Base-by-base conservation (phyloP, 2,329 filamentous ascomycete genomes). In the Pestalotiopsis sp. region DNA sequence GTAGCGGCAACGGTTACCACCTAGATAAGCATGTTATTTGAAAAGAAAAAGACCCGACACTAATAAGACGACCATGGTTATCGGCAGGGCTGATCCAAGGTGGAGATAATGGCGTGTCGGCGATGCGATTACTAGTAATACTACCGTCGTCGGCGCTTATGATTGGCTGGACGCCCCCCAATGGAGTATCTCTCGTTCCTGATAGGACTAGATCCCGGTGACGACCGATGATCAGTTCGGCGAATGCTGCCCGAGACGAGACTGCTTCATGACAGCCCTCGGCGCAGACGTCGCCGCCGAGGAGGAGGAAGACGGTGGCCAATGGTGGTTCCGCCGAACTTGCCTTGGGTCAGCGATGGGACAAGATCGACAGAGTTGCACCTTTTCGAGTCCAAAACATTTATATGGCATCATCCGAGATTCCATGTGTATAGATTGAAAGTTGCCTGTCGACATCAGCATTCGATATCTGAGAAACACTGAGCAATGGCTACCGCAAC, bases 21-120 rank as follows among this genome's bases (percentile, higher is more conserved):
- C 45, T 5, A 52, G 45, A 52, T 52, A 52, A 52, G 45, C 45
- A 52, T 52, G 17, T 52, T 52, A 52, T 52, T 23, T 36, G 31
- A 36, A 36, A 52, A 52, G 17, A n/a, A n/a, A 9, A 20, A n/a
- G 17, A 52, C 45, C 41, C 45, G 45, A 20, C 45, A 52, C 45
- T 52, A n/a, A 5, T n/a, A 52, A n/a, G 41, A 14, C 45, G 20
- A 11, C 36, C 31, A 23, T 20, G 13, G 31, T 13, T 39, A 41
- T 63, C 23, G 31, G 14, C 60, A 36, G 27, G 31, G 12, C 60
- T 63, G 60, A 63, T 41, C 31, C 12, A 36, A 6, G 36, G 60
- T 63, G 60, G 60, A 63, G 60, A 63, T 59, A 41, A 36, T 17
- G 20, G 60, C n/a, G 57, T 39, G 11, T 63, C 60, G 60, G 60